Evolutionary conservation across 148 eudicot genomes (phyloP).

Genomic region (Beta vulgaris): DNA sequence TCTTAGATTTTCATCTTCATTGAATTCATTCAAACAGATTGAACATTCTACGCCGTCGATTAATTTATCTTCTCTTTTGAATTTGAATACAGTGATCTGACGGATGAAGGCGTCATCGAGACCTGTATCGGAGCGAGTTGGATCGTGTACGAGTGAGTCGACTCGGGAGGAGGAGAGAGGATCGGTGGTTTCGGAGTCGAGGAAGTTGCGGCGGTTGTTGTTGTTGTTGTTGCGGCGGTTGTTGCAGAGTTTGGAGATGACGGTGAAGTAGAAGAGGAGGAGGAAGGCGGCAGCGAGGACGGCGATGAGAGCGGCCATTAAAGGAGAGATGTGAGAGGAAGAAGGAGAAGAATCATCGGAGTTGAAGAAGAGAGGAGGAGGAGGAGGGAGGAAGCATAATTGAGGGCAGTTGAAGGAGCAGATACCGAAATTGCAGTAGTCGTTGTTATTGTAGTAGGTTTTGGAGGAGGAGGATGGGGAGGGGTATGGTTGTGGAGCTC

Average conservation of each 20-base stretch:
- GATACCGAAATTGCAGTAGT: conserved; percentile 28
- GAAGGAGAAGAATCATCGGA: not conserved
- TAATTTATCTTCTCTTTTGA: conserved; percentile 44
- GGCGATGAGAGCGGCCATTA: conserved; percentile 65
- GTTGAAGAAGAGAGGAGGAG: conserved; percentile 24
- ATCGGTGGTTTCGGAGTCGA: not conserved
- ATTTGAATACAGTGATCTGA: conserved; percentile 54
- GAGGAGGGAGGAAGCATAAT: conserved; percentile 35
- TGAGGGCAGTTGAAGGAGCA: conserved; percentile 41
- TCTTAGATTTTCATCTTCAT: conserved; percentile 54
- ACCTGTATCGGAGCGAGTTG: conserved; percentile 31
- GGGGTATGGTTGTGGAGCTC: conserved; percentile 40
- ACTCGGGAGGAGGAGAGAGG: conserved; percentile 9
- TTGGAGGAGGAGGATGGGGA: not conserved
- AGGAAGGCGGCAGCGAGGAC: conserved; percentile 63
- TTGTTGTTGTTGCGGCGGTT: not conserved
- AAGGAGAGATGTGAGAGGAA: conserved; percentile 56
- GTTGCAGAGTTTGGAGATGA: conserved; percentile 52
- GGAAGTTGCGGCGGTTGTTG: conserved; percentile 9
- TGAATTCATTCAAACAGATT: conserved; percentile 62
- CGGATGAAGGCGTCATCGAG: conserved; percentile 54
- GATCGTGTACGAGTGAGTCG: conserved; percentile 30
- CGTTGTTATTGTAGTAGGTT: not conserved
- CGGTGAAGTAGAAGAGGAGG: conserved; percentile 62
- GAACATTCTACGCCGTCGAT: conserved; percentile 65